These are phyloP conservation scores for Dipteronia dyeriana DNA, from an alignment of 345 rosid species.

Conservation along the genomic window DNA sequence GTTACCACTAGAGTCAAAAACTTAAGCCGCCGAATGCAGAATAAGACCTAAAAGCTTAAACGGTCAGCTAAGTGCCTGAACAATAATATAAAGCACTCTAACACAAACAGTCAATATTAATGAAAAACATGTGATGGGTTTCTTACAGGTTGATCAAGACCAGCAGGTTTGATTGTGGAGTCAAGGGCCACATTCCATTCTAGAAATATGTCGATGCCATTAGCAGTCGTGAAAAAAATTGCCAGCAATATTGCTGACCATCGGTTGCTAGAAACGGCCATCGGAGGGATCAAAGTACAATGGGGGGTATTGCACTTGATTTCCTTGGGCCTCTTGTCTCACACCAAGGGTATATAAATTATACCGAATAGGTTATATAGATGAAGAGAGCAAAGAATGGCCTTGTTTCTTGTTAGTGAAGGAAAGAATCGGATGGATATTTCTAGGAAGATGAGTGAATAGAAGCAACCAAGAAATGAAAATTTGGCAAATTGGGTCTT, in stretches of 20 bases:
- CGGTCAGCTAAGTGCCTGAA: too few species aligned
- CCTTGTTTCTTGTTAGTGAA: not conserved
- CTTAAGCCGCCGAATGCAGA: too few species aligned
- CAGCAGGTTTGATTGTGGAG: slow-evolving; percentile 23
- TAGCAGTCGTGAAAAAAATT: not conserved
- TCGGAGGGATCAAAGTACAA: slow-evolving; percentile 12
- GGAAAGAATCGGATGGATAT: not conserved
- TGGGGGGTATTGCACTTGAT: not conserved
- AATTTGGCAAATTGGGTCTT: not conserved
- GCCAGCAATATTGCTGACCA: slow-evolving; percentile 20
- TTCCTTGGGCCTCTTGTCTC: slow-evolving; percentile 11
- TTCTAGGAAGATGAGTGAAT: slow-evolving; percentile 13
- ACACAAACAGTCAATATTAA: too few species aligned
- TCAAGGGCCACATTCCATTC: slow-evolving; percentile 49
- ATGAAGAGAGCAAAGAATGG: not conserved
- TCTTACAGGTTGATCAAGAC: slow-evolving; percentile 40
- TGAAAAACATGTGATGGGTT: not conserved
- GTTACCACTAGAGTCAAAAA: too few species aligned
- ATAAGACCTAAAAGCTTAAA: too few species aligned
- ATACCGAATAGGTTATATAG: not conserved
- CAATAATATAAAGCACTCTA: too few species aligned
- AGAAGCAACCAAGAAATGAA: not conserved
- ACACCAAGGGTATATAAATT: not conserved
- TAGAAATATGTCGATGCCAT: slow-evolving; percentile 37
- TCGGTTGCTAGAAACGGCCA: slow-evolving; percentile 25